These are phyloP conservation scores for Protea cynaroides DNA, from an alignment of 164 flowering plant species.

Conservation along the genomic window DNA sequence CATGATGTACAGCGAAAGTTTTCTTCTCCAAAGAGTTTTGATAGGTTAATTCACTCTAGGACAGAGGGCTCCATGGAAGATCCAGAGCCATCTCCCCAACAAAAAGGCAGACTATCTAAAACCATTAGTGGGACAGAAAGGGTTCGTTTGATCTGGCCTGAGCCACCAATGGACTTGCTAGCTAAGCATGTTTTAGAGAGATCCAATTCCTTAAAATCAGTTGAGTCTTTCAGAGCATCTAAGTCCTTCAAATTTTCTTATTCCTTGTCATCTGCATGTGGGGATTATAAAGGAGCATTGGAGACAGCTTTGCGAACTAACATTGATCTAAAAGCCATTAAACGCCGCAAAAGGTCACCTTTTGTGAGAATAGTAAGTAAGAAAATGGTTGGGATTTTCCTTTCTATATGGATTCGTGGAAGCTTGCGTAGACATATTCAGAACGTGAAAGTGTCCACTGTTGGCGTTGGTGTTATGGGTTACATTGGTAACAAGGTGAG, in stretches of 20 bases:
- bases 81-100: constrained; percentile 22
- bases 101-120: constrained; percentile 34
- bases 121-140: constrained; percentile 67
- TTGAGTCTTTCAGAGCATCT: constrained; percentile 49
- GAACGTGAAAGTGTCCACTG: constrained; percentile 80
- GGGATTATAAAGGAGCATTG: constrained; percentile 23
- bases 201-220: constrained; percentile 46
- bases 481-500: constrained; percentile 92
- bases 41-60: constrained; percentile 41
- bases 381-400: constrained; percentile 95
- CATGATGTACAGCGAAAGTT: constrained; percentile 31
- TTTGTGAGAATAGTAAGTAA: constrained; percentile 89
- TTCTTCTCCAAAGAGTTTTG: constrained; percentile 51
- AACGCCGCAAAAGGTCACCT: constrained; percentile 52
- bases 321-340: constrained; percentile 58
- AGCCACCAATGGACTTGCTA: constrained; percentile 65
- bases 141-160: constrained; percentile 89
- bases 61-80: constrained; percentile 25
- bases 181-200: constrained; percentile 49
- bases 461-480: constrained; percentile 98
- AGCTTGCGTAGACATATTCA: constrained; percentile 76
- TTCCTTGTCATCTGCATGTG: constrained; percentile 45
- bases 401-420: constrained; percentile 90
- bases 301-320: constrained; percentile 42
- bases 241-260: constrained; percentile 41